A percentile compares a stretch with the other conserved stretches of the same genome.
Conservation (phyloP, 2,329 filamentous ascomycete species). For the Lasiodiplodia theobromae region DNA sequence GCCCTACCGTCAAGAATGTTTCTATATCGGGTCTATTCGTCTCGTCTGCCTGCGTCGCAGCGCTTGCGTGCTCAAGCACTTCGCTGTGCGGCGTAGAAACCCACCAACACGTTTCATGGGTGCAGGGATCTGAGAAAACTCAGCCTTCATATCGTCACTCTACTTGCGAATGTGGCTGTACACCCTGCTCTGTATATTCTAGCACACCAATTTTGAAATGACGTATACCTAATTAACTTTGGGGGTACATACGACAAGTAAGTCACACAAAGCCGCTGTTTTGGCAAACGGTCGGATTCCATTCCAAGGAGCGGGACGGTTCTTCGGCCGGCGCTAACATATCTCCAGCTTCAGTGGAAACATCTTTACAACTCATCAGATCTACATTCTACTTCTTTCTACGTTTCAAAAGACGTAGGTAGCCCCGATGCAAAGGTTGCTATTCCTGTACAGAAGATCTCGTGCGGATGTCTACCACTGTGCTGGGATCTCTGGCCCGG, state of each 20-base stretch:
- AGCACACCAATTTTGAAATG: background rate
- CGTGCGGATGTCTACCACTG: background rate
- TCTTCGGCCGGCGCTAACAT: background rate
- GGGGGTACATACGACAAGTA: background rate
- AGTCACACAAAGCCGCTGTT: background rate
- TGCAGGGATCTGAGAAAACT: background rate
- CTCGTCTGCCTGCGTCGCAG: background rate
- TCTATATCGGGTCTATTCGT: background rate
- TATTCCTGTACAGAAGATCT: background rate
- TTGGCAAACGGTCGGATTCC: background rate
- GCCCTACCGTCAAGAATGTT: background rate
- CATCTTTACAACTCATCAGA: slow-evolving; percentile 7
- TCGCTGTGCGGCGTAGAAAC: background rate
- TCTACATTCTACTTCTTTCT: background rate
- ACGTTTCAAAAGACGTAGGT: background rate
- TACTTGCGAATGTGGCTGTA: background rate
- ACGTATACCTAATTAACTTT: background rate
- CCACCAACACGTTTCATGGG: background rate
- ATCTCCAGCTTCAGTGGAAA: background rate
- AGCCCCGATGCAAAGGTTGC: background rate
- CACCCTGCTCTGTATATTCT: background rate
- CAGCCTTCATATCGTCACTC: background rate
- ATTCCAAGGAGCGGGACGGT: background rate
- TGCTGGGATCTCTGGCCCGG: background rate
- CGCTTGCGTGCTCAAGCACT: background rate